Conservation (phyloP, 1,139 yeast genomes). For the Eremothecium gossypii region DNA sequence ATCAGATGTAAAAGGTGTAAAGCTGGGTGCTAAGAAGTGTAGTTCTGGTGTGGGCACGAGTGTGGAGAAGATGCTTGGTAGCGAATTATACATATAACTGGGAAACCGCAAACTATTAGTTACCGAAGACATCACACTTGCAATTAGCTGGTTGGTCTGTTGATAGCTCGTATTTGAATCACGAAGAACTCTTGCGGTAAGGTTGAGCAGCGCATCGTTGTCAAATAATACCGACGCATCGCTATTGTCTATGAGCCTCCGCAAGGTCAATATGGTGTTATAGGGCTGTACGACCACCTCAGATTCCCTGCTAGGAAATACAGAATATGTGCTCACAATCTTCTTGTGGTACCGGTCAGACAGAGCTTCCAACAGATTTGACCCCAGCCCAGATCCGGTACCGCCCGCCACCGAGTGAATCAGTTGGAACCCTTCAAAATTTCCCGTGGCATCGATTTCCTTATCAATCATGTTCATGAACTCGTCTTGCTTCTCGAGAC, state of each 20-base stretch:
- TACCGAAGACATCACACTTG: constrained; percentile 74
- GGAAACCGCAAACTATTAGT: constrained; percentile 90
- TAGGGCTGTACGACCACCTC: constrained; percentile 98
- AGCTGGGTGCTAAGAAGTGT: constrained; percentile 78
- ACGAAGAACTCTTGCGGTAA: constrained; percentile 31
- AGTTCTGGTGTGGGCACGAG: constrained; percentile 83
- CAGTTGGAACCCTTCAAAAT: constrained; percentile 80
- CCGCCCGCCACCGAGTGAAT: constrained; percentile 98
- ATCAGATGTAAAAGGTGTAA: constrained; percentile 74
- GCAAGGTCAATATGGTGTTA: constrained; percentile 73
- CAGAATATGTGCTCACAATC: constrained; percentile 73
- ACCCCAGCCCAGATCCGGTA: constrained; percentile 94
- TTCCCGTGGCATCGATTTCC: constrained; percentile 86
- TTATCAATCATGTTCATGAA: constrained; percentile 77
- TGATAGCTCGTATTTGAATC: constrained; percentile 44
- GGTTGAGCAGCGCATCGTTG: constrained; percentile 66
- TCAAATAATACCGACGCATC: constrained; percentile 86
- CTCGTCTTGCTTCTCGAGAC: constrained; percentile 58
- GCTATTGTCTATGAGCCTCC: constrained; percentile 71
- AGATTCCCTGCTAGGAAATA: constrained; percentile 72
- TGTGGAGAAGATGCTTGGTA: constrained; percentile 74
- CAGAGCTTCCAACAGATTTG: constrained; percentile 64
- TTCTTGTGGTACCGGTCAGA: constrained; percentile 80
- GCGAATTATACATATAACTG: constrained; percentile 79
- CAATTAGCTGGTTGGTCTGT: constrained; percentile 76